Evolutionary conservation across 768 basidiomycete species (phyloP), one percentile per base, ranked within the genome.

Genomic region (Daedaleopsis nitida): DNA sequence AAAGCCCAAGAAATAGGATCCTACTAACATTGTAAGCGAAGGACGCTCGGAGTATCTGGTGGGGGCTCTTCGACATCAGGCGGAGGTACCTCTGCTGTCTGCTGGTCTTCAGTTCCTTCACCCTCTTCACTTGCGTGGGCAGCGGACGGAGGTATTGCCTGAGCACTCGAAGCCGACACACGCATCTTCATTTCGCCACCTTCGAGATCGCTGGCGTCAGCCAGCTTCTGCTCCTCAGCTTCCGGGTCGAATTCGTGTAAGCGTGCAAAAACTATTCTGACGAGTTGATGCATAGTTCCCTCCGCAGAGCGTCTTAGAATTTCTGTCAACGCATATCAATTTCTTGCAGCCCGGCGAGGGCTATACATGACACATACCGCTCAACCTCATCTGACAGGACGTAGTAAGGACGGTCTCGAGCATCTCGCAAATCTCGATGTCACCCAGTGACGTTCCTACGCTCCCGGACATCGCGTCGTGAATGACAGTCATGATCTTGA

Each of bases 391-490:
- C 72, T 98, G 92, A 73, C 96, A 98, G 66, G 95, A 94, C 52
- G 96, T 98, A 12, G 95, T 96, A 66, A 99, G 75, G 5, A 98
- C 96, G 1, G 96, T 96, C 75, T 99, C 97, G 67, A 99, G 78
- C 89, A 99, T 95, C 76, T 98, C 97, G 72, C 97, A 99, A 16
- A 98, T 89, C 71, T 95, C 94, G 55, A 97, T 85, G 68, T 99
- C 96, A 27, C 92, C 93, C 38, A 98, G 81, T 11, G 80, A 78
- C n/a, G 76, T 72, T 1, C 92, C 89, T 32, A 92, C 85, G 58
- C 74, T 77, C 59, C 86, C 81, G 65, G 88, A 88, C 64, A 97
- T 80, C 68, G 91, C 89, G 65, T 91, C 86, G 63, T 92, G 86
- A 55, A 96, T 94, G 17, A 98, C 88, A 9, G 88, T 83, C 80